These are phyloP conservation scores for Arxiozyma bovina DNA, from an alignment of 1,139 yeast genomes.

Conservation along the genomic window DNA sequence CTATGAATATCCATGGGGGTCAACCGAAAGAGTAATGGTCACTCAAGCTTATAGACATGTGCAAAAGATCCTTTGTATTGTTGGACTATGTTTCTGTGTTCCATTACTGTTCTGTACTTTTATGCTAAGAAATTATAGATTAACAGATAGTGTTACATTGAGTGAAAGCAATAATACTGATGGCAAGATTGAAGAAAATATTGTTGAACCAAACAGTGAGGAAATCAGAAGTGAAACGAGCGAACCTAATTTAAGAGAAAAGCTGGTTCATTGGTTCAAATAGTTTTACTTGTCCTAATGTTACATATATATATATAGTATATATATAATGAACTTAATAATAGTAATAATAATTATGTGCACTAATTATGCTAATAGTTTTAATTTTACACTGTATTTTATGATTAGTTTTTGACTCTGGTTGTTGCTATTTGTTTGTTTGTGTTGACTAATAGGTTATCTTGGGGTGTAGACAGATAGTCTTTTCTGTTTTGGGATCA, in stretches of 20 bases:
- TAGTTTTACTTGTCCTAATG: no score
- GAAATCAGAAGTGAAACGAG: background rate
- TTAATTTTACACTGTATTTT: no score
- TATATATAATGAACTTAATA: no score
- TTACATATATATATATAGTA: background rate
- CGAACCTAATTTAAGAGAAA: background rate
- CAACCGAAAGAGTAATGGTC: slow-evolving; percentile 45
- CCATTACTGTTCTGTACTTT: slow-evolving; percentile 42
- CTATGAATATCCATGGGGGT: slow-evolving; percentile 43
- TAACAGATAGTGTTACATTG: slow-evolving; percentile 27
- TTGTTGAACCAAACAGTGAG: background rate
- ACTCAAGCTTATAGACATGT: slow-evolving; percentile 48
- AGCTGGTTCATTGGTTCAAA: background rate
- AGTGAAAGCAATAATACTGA: slow-evolving; percentile 10
- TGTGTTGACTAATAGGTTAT: no score
- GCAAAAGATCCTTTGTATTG: slow-evolving; percentile 47
- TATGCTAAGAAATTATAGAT: slow-evolving; percentile 44
- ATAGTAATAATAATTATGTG: no score
- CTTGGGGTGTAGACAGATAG: background rate
- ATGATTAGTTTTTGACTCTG: no score
- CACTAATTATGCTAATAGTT: background rate
- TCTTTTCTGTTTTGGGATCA: background rate
- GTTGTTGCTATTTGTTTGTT: no score
- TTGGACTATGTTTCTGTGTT: slow-evolving; percentile 47
- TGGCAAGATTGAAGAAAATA: background rate